Evolutionary conservation across 108 stramenopile genomes (phyloP), one percentile per base, ranked within the genome.

Genomic region (Aurantiochytrium sp.): DNA sequence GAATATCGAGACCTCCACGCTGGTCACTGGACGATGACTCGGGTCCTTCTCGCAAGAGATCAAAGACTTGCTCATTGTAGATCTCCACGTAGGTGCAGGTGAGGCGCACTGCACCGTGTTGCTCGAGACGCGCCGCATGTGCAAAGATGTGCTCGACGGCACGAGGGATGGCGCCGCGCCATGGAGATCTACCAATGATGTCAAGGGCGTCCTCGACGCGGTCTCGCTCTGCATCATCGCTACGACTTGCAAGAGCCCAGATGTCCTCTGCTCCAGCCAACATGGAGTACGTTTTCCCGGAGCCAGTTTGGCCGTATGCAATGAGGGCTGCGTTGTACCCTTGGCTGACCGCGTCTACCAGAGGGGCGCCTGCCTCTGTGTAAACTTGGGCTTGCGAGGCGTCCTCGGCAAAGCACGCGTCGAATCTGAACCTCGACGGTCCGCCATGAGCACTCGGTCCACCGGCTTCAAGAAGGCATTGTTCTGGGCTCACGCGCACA

Each of bases 101-200:
- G 28, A 87, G 23, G n/a, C 10, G 23, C 53, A 47, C 69, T 8
- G 55, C 55, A 18, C 35, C n/a, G 6, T 69, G 19, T 21, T 8
- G 14, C 83, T 87, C 23, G 59, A 60, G 44, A 35, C 42, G 5
- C 53, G 5, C 5, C 3, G 23, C 49, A 8, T 49, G 23, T 45
- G 43, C 87, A 64, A 95, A 95, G 58, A 96, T 45, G 47, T 96
- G 95, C 60, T 90, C 87, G 10, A 96, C 92, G 16, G 95, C 93
- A 12, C 93, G 91, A 23, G 91, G 93, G 29, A 95, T 93, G 51
- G 95, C 90, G 42, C 95, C 95, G 87, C 64, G 64, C 64, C 64
- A 69, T 18, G 64, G 64, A 6, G 64, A 69, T 10, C 64, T 69
- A 8, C 64, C 64, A 69, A 69, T 69, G 8, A 69, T n/a, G 19